Conservation (phyloP, 495 filamentous ascomycete species). For the Barbatosphaeria neglecta region DNA sequence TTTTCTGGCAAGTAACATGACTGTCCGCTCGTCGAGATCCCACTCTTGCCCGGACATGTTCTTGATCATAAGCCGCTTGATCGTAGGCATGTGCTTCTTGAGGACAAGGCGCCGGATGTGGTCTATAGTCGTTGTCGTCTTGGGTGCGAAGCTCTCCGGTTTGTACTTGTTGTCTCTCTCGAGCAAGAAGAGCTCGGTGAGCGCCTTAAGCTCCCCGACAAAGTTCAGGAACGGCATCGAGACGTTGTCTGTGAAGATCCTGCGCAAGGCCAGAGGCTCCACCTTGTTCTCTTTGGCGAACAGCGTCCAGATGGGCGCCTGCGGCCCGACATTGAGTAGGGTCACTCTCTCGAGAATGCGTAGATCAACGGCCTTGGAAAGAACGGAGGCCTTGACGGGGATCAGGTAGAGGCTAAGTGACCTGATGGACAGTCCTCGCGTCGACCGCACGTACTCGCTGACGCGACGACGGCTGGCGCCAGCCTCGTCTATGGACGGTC, state of each 20-base stretch:
- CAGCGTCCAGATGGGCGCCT: conserved; percentile 44
- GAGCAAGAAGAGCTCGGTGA: conserved; percentile 47
- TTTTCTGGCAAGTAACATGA: conserved; percentile 32
- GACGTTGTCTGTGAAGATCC: conserved; percentile 51
- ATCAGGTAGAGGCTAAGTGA: conserved; percentile 44
- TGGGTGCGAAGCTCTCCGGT: conserved; percentile 35
- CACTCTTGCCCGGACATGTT: conserved; percentile 37
- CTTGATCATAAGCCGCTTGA: conserved; percentile 37
- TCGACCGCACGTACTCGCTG: conserved; percentile 39
- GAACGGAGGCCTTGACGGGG: conserved; percentile 40
- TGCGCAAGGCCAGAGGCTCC: conserved; percentile 35
- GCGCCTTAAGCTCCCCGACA: conserved; percentile 33
- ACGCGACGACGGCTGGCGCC: conserved; percentile 14
- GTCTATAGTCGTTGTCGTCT: conserved; percentile 32
- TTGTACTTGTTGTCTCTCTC: conserved; percentile 38
- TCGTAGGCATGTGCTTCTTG: conserved; percentile 31
- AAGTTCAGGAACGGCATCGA: conserved; percentile 37
- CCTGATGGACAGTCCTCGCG: conserved; percentile 41
- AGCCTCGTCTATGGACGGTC: not conserved
- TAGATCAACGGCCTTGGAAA: conserved; percentile 42
- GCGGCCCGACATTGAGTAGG: conserved; percentile 48
- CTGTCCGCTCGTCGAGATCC: conserved; percentile 41
- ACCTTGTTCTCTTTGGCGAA: conserved; percentile 39
- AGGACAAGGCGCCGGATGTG: conserved; percentile 40
- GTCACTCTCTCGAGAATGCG: conserved; percentile 38